These are phyloP conservation scores for Cutaneotrichosporon cutaneum DNA, from an alignment of 1,284 basidiomycete genomes.

Conservation along the genomic window DNA sequence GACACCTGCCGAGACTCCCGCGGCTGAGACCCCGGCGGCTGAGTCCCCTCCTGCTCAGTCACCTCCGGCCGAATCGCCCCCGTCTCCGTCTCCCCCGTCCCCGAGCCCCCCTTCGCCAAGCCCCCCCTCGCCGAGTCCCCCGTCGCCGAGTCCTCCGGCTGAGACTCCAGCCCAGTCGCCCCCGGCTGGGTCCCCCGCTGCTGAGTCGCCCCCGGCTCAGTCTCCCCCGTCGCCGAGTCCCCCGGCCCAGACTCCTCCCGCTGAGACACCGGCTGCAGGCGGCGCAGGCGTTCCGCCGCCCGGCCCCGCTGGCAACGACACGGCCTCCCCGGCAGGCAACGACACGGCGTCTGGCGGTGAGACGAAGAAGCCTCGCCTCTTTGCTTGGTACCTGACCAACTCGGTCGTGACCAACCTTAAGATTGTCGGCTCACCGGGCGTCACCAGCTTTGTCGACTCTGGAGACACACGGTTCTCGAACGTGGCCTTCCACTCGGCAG, in stretches of 20 bases:
- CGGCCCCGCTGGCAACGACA: not conserved
- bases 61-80: not conserved
- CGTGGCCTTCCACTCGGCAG: not conserved
- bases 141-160: too few species aligned
- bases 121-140: not conserved
- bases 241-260: not conserved
- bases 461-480: not conserved
- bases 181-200: too few species aligned
- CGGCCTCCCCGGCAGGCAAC: not conserved
- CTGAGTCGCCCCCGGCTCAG: too few species aligned
- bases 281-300: not conserved
- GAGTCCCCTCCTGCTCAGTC: too few species aligned
- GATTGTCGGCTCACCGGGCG: not conserved
- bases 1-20: too few species aligned
- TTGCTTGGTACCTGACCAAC: conserved; percentile 2
- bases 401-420: conserved; percentile 3
- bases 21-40: too few species aligned
- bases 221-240: not conserved
- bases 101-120: not conserved
- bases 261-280: not conserved
- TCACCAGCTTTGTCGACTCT: not conserved
- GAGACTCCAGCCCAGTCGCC: too few species aligned
- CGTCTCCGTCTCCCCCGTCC: not conserved
- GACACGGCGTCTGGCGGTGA: not conserved
- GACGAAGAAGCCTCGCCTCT: not conserved